Conservation (phyloP, 1,284 basidiomycete species). For the Sanghuangporus sanghuang region DNA sequence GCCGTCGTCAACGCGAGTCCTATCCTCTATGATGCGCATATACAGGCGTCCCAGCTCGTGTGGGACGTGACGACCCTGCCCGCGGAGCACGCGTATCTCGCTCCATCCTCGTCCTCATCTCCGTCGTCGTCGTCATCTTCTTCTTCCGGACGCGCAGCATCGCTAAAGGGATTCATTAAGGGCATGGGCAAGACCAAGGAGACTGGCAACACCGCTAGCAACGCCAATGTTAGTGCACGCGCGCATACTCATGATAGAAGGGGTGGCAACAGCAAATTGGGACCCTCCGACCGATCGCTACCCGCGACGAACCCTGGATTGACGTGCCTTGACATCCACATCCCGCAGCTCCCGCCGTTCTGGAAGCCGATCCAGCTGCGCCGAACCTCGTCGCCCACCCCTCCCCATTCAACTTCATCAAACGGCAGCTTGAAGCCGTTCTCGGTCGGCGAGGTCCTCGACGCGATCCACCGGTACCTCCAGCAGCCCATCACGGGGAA, state of each 20-base stretch:
- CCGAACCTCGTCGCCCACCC: not conserved
- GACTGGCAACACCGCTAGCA: not conserved
- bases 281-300: constrained; percentile 1
- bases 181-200: not conserved
- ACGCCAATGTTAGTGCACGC: not conserved
- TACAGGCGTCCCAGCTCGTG: constrained; percentile 1
- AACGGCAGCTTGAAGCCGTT: not conserved
- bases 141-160: constrained; percentile 6
- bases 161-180: not conserved
- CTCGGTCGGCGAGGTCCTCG: constrained; percentile 13
- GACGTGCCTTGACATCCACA: constrained; percentile 5
- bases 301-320: constrained; percentile 7
- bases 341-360: constrained; percentile 9
- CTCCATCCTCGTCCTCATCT: too few relatives aligned
- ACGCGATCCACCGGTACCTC: constrained; percentile 11
- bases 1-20: not conserved
- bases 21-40: constrained; percentile 1
- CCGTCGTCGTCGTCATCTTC: not conserved
- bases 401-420: not conserved
- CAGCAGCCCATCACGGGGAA: constrained; percentile 1
- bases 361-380: constrained; percentile 14
- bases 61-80: constrained; percentile 9
- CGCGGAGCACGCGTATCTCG: not conserved
- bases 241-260: too few relatives aligned
- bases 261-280: not conserved